Conservation (phyloP, 2,329 filamentous ascomycete species). For the Colletotrichum coccodes region DNA sequence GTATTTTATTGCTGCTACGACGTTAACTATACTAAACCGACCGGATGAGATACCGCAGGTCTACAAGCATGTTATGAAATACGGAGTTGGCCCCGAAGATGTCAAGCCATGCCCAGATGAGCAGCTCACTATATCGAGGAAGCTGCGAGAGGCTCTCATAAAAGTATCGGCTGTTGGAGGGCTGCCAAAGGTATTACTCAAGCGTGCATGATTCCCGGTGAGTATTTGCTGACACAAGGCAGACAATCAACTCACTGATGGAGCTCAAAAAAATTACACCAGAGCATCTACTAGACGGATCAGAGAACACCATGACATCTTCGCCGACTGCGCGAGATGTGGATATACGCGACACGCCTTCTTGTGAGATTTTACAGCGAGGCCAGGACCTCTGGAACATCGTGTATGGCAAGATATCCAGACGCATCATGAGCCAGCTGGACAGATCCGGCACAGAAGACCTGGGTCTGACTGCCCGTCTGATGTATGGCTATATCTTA, state of each 20-base stretch:
- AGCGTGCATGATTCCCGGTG: neutral
- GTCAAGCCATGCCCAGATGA: constrained; percentile 43
- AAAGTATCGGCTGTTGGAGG: constrained; percentile 59
- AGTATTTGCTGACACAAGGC: neutral
- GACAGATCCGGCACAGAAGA: constrained; percentile 60
- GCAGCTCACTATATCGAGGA: constrained; percentile 53
- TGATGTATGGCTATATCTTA: constrained; percentile 61
- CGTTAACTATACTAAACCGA: constrained; percentile 58
- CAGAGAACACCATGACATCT: constrained; percentile 38
- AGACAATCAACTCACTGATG: constrained; percentile 59
- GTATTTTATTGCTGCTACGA: constrained; percentile 59
- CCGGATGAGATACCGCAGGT: constrained; percentile 58
- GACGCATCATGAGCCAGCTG: constrained; percentile 58
- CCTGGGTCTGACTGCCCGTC: constrained; percentile 55
- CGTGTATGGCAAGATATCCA: constrained; percentile 60
- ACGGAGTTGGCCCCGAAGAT: constrained; percentile 38
- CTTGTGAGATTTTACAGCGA: constrained; percentile 49
- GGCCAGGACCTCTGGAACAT: constrained; percentile 58
- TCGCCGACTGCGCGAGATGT: constrained; percentile 50
- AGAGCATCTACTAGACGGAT: constrained; percentile 48
- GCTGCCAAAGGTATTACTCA: constrained; percentile 55
- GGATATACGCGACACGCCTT: constrained; percentile 50
- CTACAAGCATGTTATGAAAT: constrained; percentile 52
- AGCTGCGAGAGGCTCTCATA: constrained; percentile 60
- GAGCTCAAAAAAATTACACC: constrained; percentile 56